Percentiles rank a stretch among this genome's conserved stretches.
These are phyloP conservation scores for Coccinonectria pachysandricola DNA, from an alignment of 2,329 filamentous ascomycete genomes.

Conservation along the genomic window DNA sequence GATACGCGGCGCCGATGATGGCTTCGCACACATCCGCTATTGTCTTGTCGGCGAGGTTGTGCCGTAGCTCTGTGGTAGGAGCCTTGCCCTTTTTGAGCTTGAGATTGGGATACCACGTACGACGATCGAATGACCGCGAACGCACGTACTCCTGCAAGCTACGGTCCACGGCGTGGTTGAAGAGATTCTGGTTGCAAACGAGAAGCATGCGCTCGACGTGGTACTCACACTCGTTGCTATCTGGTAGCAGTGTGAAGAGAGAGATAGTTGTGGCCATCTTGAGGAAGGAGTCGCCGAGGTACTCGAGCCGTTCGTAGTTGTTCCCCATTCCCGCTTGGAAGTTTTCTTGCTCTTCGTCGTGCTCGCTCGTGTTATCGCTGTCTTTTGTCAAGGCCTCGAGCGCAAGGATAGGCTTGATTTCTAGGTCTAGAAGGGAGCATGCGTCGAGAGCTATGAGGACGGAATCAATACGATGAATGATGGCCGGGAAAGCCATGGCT, in stretches of 20 bases:
- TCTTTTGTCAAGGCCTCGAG: constrained; percentile 91
- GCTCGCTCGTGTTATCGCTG: constrained; percentile 71
- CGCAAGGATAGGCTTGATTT: constrained; percentile 57
- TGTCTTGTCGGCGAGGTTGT: constrained; percentile 74
- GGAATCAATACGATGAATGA: constrained; percentile 75
- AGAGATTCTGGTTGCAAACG: constrained; percentile 84
- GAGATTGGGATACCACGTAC: constrained; percentile 81
- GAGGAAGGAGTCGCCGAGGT: constrained; percentile 84
- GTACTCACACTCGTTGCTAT: constrained; percentile 73
- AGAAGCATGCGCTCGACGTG: constrained; percentile 87
- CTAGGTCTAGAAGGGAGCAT: constrained; percentile 52
- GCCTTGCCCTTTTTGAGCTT: constrained; percentile 64
- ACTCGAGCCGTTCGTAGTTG: constrained; percentile 92
- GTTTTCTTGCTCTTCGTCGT: constrained; percentile 56
- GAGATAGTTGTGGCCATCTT: constrained; percentile 94
- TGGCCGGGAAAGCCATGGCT: constrained; percentile 67
- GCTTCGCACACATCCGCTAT: constrained; percentile 94
- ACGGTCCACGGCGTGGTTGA: constrained; percentile 60
- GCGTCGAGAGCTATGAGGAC: constrained; percentile 73
- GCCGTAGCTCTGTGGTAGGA: constrained; percentile 34
- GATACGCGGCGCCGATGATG: constrained; percentile 75
- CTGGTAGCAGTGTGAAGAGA: constrained; percentile 65
- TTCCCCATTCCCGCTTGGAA: constrained; percentile 79
- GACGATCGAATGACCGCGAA: constrained; percentile 69
- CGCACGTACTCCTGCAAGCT: constrained; percentile 67